Evolutionary conservation across 2,329 filamentous ascomycete species (phyloP).

Genomic region (Eurotiales sp.): DNA sequence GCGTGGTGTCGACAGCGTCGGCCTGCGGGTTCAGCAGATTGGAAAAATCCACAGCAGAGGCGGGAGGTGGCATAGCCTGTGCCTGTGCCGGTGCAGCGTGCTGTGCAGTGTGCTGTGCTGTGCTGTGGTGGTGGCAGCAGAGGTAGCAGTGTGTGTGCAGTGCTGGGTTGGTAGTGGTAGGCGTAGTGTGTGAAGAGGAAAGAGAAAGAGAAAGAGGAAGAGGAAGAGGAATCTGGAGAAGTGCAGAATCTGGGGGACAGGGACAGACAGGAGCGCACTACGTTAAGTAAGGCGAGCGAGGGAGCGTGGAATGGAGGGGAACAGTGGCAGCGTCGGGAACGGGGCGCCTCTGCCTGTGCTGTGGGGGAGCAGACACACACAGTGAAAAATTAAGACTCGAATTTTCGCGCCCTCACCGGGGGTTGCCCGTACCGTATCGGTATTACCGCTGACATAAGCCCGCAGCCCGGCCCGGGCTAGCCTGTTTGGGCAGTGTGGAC

Average conservation of each 20-base stretch:
- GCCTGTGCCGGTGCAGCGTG: constrained; percentile 12
- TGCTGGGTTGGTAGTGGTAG: background rate
- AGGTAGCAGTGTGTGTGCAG: background rate
- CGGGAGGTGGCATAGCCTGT: constrained; percentile 60
- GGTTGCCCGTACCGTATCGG: too few species aligned
- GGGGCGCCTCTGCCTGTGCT: too few species aligned
- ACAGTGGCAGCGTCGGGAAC: constrained; percentile 26
- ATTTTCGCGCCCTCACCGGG: too few species aligned
- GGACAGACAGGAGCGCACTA: constrained; percentile 18
- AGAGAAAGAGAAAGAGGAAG: constrained; percentile 12
- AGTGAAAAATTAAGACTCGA: too few species aligned
- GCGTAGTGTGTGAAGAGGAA: too few species aligned
- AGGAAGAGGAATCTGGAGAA: constrained; percentile 16
- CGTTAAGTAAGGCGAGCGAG: constrained; percentile 21
- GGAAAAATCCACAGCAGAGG: constrained; percentile 70
- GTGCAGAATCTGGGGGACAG: constrained; percentile 21
- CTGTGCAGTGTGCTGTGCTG: background rate
- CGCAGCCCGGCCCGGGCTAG: too few species aligned
- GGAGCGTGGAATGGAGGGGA: constrained; percentile 24
- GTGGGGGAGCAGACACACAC: constrained; percentile 8
- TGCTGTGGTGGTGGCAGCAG: background rate
- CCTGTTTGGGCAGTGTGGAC: too few species aligned
- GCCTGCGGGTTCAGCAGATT: constrained; percentile 64
- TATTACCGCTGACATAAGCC: too few species aligned
- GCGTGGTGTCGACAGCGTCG: constrained; percentile 12